Evolutionary conservation across 495 filamentous ascomycete genomes (phyloP).

Genomic region (Elaphomyces granulatus): DNA sequence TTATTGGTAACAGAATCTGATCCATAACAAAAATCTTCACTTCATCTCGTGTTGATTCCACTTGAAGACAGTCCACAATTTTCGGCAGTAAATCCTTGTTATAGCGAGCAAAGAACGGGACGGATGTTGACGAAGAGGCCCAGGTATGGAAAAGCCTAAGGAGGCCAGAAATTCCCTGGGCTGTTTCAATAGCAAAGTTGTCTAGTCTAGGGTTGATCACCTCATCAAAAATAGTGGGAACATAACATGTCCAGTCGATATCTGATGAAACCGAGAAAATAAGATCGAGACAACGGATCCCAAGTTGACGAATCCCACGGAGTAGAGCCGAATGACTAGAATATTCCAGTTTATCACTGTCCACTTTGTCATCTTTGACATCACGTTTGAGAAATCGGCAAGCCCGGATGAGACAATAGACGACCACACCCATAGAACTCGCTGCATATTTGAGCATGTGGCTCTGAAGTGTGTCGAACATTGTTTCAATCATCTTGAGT

Average conservation of each 20-base stretch:
- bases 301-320: constrained; percentile 55
- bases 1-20: constrained; percentile 48
- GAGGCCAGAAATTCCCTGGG: constrained; percentile 72
- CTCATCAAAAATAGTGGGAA: constrained; percentile 53
- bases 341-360: constrained; percentile 27
- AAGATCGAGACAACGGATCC: constrained; percentile 62
- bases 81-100: constrained; percentile 50
- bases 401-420: constrained; percentile 67
- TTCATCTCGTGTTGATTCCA: constrained; percentile 69
- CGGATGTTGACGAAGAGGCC: constrained; percentile 50
- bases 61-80: constrained; percentile 54
- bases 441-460: constrained; percentile 46
- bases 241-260: constrained; percentile 57
- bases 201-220: constrained; percentile 62
- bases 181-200: constrained; percentile 71
- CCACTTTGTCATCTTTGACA: constrained; percentile 20
- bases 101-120: constrained; percentile 49
- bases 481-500: constrained; percentile 77
- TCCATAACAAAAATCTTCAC: constrained; percentile 72
- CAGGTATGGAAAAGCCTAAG: constrained; percentile 71
- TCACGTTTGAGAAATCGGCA: constrained; percentile 39
- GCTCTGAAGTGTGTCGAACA: constrained; percentile 66
- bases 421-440: constrained; percentile 52
- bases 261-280: constrained; percentile 55
- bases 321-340: constrained; percentile 38